These are phyloP conservation scores for Pseudoneurospora amorphoporcata DNA, from an alignment of 495 filamentous ascomycete genomes.

Conservation along the genomic window DNA sequence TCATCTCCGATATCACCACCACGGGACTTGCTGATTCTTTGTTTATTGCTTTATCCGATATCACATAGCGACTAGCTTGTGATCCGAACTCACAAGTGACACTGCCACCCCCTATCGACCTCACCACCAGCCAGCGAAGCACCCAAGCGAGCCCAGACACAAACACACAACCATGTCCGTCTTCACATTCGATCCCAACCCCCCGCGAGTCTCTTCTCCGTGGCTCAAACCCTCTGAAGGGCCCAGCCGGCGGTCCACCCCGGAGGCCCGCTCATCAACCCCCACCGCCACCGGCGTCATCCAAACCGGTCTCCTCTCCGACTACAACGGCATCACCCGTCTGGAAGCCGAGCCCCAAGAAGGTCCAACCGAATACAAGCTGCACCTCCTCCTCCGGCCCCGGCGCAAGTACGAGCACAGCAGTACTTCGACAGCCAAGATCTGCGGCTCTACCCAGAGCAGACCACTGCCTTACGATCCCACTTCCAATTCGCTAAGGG, in stretches of 20 bases:
- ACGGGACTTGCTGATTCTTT: not conserved
- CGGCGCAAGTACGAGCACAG: constrained; percentile 59
- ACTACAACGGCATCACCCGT: constrained; percentile 57
- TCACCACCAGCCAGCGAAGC: not conserved
- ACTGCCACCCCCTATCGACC: not conserved
- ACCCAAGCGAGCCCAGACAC: not conserved
- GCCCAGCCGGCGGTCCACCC: constrained; percentile 17
- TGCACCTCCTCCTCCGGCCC: constrained; percentile 79
- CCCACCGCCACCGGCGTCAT: constrained; percentile 16
- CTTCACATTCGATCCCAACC: constrained; percentile 87
- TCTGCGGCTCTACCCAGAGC: constrained; percentile 46
- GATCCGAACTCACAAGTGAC: not conserved
- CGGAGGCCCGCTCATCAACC: constrained; percentile 18
- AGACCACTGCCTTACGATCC: constrained; percentile 52
- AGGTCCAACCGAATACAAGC: constrained; percentile 90
- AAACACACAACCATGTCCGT: constrained; percentile 59
- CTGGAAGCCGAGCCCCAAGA: constrained; percentile 87
- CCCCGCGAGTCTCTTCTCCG: constrained; percentile 78
- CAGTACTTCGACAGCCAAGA: constrained; percentile 30
- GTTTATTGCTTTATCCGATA: not conserved
- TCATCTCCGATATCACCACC: not conserved
- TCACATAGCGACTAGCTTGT: not conserved
- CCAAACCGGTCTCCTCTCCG: constrained; percentile 47
- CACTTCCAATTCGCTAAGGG: constrained; percentile 19
- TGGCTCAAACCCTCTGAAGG: constrained; percentile 54